Evolutionary conservation across 2,329 filamentous ascomycete species (phyloP).

Genomic region (Fusarium nelsonii): DNA sequence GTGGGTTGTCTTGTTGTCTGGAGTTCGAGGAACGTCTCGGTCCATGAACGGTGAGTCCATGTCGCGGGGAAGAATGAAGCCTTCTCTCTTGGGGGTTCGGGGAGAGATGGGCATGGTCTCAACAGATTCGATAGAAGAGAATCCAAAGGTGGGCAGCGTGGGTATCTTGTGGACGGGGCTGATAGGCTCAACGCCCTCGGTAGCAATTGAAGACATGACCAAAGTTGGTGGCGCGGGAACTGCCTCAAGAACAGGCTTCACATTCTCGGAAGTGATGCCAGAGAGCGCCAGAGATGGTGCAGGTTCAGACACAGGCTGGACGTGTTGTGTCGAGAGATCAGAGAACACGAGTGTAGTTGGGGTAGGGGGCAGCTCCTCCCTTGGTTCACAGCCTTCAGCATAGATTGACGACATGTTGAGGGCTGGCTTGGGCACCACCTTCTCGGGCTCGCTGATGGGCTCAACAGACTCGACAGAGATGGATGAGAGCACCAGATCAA

Average conservation of each 20-base stretch:
- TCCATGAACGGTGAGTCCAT: constrained; percentile 50
- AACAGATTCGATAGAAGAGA: constrained; percentile 61
- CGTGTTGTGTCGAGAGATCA: constrained; percentile 51
- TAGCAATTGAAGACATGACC: constrained; percentile 54
- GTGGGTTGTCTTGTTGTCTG: constrained; percentile 55
- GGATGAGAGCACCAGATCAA: constrained; percentile 49
- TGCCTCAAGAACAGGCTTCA: constrained; percentile 51
- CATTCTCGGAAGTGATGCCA: constrained; percentile 50
- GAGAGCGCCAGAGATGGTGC: constrained; percentile 33
- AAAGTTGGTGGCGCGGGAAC: constrained; percentile 47
- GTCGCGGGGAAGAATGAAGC: constrained; percentile 67
- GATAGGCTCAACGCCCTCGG: constrained; percentile 57
- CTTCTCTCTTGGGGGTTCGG: constrained; percentile 67
- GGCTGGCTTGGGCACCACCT: constrained; percentile 45
- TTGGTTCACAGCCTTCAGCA: constrained; percentile 53
- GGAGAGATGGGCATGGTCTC: constrained; percentile 61
- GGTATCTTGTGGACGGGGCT: constrained; percentile 47
- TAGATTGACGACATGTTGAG: constrained; percentile 51
- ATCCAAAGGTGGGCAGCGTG: constrained; percentile 52
- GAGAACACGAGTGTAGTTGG: constrained; percentile 52
- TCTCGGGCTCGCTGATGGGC: constrained; percentile 52
- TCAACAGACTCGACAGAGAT: constrained; percentile 50
- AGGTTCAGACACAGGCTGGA: constrained; percentile 53
- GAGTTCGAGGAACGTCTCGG: constrained; percentile 54
- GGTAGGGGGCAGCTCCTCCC: constrained; percentile 46